Percentiles rank a stretch among this genome's conserved stretches.
Evolutionary conservation across 768 basidiomycete species (phyloP).

Genomic region (Russula earlei): DNA sequence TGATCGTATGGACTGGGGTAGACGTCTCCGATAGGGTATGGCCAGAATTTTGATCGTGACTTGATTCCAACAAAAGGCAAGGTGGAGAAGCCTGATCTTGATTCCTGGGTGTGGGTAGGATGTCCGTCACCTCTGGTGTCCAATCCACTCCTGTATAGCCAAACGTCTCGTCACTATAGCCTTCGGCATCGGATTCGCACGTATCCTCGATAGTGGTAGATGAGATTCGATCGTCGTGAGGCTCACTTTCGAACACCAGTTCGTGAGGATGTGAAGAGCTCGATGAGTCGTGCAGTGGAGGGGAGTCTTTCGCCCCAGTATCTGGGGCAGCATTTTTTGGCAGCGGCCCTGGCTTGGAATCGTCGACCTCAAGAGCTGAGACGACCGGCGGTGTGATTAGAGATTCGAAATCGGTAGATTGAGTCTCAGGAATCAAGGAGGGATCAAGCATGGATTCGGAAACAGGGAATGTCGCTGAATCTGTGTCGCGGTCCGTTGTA

Average conservation of each 20-base stretch:
- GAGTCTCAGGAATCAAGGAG: neutral
- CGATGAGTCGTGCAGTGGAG: neutral
- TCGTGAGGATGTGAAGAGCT: neutral
- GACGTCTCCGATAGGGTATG: neutral
- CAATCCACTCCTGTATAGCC: conserved; percentile 7
- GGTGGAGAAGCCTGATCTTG: neutral
- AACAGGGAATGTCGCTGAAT: neutral
- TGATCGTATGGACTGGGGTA: neutral
- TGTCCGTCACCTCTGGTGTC: neutral
- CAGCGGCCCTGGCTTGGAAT: neutral
- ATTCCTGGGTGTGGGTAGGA: neutral
- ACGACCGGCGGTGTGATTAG: neutral
- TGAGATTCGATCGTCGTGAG: neutral
- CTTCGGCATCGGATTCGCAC: neutral
- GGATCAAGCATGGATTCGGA: neutral
- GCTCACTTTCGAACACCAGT: neutral
- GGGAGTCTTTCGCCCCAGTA: neutral
- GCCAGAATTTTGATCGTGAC: neutral
- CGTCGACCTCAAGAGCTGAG: neutral
- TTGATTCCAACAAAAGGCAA: neutral
- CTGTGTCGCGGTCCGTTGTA: neutral
- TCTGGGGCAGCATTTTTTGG: neutral
- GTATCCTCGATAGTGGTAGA: neutral
- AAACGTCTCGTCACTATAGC: neutral
- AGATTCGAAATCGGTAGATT: neutral